Conservation (phyloP, 177 flowering plant genomes). For the Vitis hybrid region DNA sequence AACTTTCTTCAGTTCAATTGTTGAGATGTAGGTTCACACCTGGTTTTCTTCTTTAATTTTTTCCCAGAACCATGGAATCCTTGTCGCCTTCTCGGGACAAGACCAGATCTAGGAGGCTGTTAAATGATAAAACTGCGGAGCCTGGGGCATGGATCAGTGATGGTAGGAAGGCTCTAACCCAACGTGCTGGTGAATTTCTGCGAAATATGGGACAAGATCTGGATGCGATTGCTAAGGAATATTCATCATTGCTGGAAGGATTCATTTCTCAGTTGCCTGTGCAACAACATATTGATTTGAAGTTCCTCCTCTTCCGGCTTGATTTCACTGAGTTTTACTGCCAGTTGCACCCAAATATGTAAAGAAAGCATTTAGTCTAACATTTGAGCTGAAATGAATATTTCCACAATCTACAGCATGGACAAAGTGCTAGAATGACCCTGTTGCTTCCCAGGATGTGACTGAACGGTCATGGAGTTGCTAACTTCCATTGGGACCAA, state of each 20-base stretch:
- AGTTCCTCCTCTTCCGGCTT: constrained; percentile 89
- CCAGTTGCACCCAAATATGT: constrained; percentile 34
- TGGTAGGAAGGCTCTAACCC: constrained; percentile 84
- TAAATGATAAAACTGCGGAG: constrained; percentile 37
- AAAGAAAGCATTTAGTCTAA: constrained; percentile 5
- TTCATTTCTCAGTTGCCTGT: constrained; percentile 86
- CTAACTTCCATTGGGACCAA: constrained; percentile 15
- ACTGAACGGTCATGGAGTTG: constrained; percentile 5
- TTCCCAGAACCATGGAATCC: constrained; percentile 46
- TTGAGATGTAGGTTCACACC: background rate
- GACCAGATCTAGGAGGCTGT: constrained; percentile 32
- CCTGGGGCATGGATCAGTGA: constrained; percentile 68
- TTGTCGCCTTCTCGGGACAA: constrained; percentile 45
- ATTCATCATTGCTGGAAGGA: constrained; percentile 65
- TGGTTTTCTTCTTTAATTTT: constrained; percentile 11
- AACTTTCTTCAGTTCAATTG: background rate
- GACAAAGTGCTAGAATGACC: background rate
- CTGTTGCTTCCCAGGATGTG: background rate
- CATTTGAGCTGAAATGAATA: constrained; percentile 1
- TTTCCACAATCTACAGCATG: background rate
- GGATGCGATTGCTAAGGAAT: constrained; percentile 67
- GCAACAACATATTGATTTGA: constrained; percentile 90
- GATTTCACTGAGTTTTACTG: constrained; percentile 95
- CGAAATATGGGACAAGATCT: constrained; percentile 67
- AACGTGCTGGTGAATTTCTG: constrained; percentile 79